Percentiles rank a stretch among this genome's conserved stretches.
These are phyloP conservation scores for Corynespora cassiicola DNA, from an alignment of 2,329 filamentous ascomycete species.

Conservation along the genomic window DNA sequence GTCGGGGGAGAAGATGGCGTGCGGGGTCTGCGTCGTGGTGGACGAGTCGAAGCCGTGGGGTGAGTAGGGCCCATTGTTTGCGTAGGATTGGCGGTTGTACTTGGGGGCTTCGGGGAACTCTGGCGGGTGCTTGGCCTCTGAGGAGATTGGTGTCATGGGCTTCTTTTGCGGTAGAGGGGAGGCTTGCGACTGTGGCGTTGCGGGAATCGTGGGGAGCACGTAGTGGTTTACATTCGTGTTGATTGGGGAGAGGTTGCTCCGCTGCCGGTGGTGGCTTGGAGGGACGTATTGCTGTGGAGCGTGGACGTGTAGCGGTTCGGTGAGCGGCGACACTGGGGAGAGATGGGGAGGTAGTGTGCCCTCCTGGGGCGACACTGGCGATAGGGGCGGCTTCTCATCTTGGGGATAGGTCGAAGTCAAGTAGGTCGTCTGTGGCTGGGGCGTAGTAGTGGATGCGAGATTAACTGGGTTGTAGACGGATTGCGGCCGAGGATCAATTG, in stretches of 20 bases:
- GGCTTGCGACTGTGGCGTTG: constrained; percentile 28
- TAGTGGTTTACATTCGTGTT: constrained; percentile 32
- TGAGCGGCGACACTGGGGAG: constrained; percentile 32
- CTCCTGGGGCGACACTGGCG: constrained; percentile 31
- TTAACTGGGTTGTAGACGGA: constrained; percentile 32
- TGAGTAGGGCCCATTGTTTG: constrained; percentile 38
- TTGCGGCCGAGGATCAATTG: constrained; percentile 31
- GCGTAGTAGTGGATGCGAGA: constrained; percentile 32
- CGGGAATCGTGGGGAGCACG: constrained; percentile 32
- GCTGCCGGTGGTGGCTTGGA: constrained; percentile 39
- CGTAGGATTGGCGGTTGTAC: constrained; percentile 21
- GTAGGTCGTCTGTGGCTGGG: constrained; percentile 29
- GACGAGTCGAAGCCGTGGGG: constrained; percentile 37
- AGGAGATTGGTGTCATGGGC: constrained; percentile 38
- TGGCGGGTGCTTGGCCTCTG: constrained; percentile 28
- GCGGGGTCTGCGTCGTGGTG: constrained; percentile 25
- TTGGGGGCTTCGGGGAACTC: constrained; percentile 13
- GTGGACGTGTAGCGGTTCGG: constrained; percentile 20
- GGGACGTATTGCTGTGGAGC: constrained; percentile 20
- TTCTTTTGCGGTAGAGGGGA: constrained; percentile 33
- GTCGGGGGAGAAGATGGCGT: constrained; percentile 45
- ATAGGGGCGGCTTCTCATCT: constrained; percentile 31
- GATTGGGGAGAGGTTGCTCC: constrained; percentile 39
- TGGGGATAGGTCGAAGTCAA: constrained; percentile 24
- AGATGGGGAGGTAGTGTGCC: constrained; percentile 21